Base-by-base conservation (phyloP, 2,329 filamentous ascomycete species). In the Scleromitrula shiraiana region DNA sequence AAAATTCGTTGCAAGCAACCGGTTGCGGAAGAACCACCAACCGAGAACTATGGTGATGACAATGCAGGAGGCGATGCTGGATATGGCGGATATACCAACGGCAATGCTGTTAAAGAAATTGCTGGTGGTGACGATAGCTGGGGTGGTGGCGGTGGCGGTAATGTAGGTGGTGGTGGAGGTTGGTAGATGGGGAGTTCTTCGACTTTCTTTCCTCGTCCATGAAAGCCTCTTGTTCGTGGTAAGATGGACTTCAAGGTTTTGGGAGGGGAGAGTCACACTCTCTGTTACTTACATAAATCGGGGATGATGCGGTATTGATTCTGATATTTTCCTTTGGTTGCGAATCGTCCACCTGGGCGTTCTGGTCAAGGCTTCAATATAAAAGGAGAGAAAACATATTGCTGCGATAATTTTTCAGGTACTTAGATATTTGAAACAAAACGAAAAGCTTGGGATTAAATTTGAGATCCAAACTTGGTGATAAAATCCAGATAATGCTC, bases 1-100 rank as follows among this genome's bases (percentile, higher is more conserved):
- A 63, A 62, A 38, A 64, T 64, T 52, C 63, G 67, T 9, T 74
- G 70, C 60, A 63, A 62, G 23, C 54, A 67, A 41, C 64, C 65
- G 14, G 23, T 52, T 15, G 56, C 56, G 14, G 55, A 53, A 7
- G 55, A 59, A 14, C 44, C 41, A 8, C 50, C 43, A n/a, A 44
- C 20, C 32, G 52, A 35, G 30, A 56, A 52, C n/a, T 46, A 45
- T 33, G 60, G 56, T 42, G 61, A 57, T 35, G 56, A 52, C n/a
- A 49, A 52, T 39, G 53, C 50, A 42, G 24, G n/a, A 33, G 22
- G 36, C n/a, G 23, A 38, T 36, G 37, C 19, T 19, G 56, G 54
- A 15, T 51, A 38, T 41, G 43, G 32, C 41, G 49, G 49, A 10
- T 49, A 20, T 46, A 47, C 40, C 12, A 30, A 32, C 6, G 24